Base-by-base conservation (phyloP, 2,329 filamentous ascomycete genomes). In the Xylariales sp. region DNA sequence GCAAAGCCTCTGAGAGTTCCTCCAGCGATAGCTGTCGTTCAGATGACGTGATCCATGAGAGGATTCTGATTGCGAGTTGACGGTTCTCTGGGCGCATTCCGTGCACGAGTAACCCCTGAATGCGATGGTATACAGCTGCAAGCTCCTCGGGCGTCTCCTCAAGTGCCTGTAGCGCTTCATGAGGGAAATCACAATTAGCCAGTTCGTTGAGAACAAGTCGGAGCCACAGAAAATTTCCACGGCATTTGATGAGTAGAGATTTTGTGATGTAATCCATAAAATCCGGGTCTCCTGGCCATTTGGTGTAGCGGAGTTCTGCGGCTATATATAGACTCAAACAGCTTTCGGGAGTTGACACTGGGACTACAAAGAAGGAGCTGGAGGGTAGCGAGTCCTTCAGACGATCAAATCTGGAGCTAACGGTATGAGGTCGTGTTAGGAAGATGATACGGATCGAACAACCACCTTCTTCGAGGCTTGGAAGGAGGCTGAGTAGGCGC, bases 141-240 rank as follows among this genome's bases (percentile, higher is more conserved):
- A 52, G 51, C 10, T 49, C 51, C 18, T 49, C 45, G 1, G 51
- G 51, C 1, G 43, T 46, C 1, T 42, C 44, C 6, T 44, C 20
- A 7, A 53, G 43, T 4, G 50, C 42, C 5, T 41, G 36, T 27
- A 31, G 36, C 22, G 52, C 44, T 9, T 51, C 40, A 16, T 51
- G 50, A 4, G 47, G 33, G 1, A 46, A 42, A 25, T 45, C 50
- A 16, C 51, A 54, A 10, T 38, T 38, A 5, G 48, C 31, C 14
- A 54, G 31, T 2, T 40, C 38, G 5, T 48, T 45, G 3, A 46
- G 31, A 1, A 51, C 48, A 2, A 54, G 47, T 12, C 42, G 44
- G 2, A 44, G 45, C 51, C 50, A 52, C 5, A 52, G 42, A 29
- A 52, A 54, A 25, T 51, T 53, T 4, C 48, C 46, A 5, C 52